Base-by-base conservation (phyloP, 2,329 filamentous ascomycete genomes). In the Sordariomycetes sp. region DNA sequence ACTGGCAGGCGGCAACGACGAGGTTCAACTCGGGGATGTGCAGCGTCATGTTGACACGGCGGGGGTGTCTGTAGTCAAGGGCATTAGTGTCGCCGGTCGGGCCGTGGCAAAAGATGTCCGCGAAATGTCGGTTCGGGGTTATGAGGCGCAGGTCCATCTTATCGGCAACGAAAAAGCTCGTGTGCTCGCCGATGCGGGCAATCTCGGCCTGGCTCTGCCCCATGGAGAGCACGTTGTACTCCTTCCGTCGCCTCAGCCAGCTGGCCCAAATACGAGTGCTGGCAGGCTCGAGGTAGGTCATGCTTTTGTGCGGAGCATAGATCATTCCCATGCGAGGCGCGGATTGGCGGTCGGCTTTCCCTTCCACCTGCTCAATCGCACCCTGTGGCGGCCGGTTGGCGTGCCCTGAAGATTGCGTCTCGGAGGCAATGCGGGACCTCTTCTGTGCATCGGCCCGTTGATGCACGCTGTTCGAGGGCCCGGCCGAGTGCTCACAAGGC, bases 1-100 rank as follows among this genome's bases (percentile, higher is more conserved):
- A 79, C n/a, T 84, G 79, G 12, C 84, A 86, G 0, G 79, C 89
- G 1, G 86, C 72, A 3, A 89, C 74, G 10, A 91, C 79, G 16
- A 91, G 73, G n/a, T 78, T 85, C 1, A 94, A 74, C 63, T 89
- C 84, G 0, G 86, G 86, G 1, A 92, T 82, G 55, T 85, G 77
- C 0, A 79, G 72, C 43, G 83, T 70, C 76, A 88, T 83, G 70
- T 79, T 85, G 24, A 89, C 61, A 3, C 48, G 43, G 14, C 24
- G 25, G 24, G 60, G 24, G 18, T 32, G n/a, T 25, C n/a, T 22
- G n/a, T 35, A 53, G 37, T 5, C 40, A 32, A 34, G 55, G 51
- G 5, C 59, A 14, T 4, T n/a, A n/a, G 54, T 57, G 20, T 58
- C 58, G 32, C 60, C 54, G 53, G 59, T 16, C 20, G 57, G 51